A percentile compares a stretch with the other conserved stretches of the same genome.
phyloP scores from a whole-genome alignment of 148 eudicot species.

The Vaccinium darrowii region DNA sequence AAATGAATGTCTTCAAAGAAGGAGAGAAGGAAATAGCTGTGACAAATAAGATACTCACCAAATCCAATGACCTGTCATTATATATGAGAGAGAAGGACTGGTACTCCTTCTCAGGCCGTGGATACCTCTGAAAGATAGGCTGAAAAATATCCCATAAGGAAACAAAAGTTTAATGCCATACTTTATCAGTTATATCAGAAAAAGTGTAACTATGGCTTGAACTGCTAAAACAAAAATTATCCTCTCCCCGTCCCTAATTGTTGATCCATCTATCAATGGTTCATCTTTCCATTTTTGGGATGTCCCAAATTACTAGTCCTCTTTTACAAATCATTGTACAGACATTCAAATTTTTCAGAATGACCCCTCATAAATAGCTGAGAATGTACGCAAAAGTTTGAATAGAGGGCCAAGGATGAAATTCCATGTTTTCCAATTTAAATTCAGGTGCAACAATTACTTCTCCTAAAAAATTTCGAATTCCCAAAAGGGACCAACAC shows the following conservation, averaged over 20 bases:
- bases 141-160: conserved; percentile 29
- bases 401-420: background rate
- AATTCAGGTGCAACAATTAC: background rate
- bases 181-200: background rate
- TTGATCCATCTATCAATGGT: background rate
- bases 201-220: background rate
- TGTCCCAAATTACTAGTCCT: background rate
- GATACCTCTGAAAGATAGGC: conserved; percentile 97
- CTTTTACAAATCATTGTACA: background rate
- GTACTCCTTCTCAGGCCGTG: conserved; percentile 98
- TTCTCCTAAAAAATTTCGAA: background rate
- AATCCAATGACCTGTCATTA: conserved; percentile 83
- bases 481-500: background rate
- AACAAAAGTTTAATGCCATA: conserved; percentile 4
- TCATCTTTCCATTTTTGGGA: background rate
- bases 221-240: background rate
- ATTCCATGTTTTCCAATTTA: background rate
- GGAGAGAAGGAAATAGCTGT: background rate
- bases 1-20: background rate
- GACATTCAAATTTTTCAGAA: background rate
- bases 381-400: background rate
- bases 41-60: conserved; percentile 54
- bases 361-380: conserved; percentile 3
- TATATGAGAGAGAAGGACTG: conserved; percentile 96
- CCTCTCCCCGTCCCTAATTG: background rate